phyloP scores from a whole-genome alignment of 768 basidiomycete genomes.

The Termitomyces sp. region DNA sequence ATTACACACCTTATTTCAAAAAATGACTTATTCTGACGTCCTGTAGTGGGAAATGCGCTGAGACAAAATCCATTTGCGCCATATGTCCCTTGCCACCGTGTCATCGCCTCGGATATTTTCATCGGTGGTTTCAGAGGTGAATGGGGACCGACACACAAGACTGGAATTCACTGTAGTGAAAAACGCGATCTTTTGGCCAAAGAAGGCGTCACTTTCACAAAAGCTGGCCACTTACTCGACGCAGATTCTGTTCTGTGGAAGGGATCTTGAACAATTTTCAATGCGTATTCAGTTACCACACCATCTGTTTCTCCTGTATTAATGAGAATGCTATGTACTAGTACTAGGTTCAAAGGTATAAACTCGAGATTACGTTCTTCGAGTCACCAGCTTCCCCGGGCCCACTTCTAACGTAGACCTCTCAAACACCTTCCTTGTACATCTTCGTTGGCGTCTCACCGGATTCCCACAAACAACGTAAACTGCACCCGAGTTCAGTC shows the following conservation, averaged over 20 bases:
- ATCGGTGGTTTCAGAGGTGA: constrained; percentile 67
- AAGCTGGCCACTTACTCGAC: constrained; percentile 38
- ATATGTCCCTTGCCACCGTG: constrained; percentile 66
- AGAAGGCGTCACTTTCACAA: constrained; percentile 54
- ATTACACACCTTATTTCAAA: background rate
- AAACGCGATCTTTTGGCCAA: constrained; percentile 49
- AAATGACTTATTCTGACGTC: background rate
- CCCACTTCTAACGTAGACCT: background rate
- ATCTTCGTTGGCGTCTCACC: background rate
- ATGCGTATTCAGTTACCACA: background rate
- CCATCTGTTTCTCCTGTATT: background rate
- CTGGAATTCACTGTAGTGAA: constrained; percentile 39
- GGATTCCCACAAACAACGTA: background rate
- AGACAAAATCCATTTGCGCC: constrained; percentile 68
- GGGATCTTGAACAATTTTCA: background rate
- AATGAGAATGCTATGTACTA: background rate
- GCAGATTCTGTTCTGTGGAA: constrained; percentile 25
- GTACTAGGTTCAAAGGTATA: too few species aligned
- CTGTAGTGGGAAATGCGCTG: constrained; percentile 59
- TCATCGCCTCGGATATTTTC: constrained; percentile 59
- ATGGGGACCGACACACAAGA: constrained; percentile 48
- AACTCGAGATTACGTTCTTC: background rate
- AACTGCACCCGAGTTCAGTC: background rate
- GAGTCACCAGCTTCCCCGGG: background rate
- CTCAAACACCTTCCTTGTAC: too few species aligned